A percentile compares a stretch with the other conserved stretches of the same genome.
Conservation (phyloP, 2,329 filamentous ascomycete species). For the Conoideocrella luteorostrata region DNA sequence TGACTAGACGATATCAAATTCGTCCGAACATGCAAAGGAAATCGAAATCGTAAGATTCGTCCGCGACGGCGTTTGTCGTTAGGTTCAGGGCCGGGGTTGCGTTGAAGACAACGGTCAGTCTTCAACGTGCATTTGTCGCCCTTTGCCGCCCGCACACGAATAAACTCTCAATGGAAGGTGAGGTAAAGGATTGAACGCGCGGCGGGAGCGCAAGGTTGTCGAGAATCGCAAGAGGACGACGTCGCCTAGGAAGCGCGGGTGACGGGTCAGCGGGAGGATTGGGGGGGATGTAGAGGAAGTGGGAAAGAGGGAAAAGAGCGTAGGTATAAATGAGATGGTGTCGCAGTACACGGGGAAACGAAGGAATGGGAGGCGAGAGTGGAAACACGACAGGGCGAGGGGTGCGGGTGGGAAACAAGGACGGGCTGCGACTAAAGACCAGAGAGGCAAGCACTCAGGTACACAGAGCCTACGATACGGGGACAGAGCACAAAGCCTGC, state of each 20-base stretch:
- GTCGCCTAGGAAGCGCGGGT: constrained; percentile 22
- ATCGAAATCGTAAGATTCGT: constrained; percentile 21
- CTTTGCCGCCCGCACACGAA: constrained; percentile 22
- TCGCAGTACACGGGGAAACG: constrained; percentile 15
- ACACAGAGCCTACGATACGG: constrained; percentile 7
- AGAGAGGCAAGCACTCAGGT: constrained; percentile 4
- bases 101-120: constrained; percentile 22
- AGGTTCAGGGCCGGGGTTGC: constrained; percentile 7
- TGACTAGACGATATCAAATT: constrained; percentile 36
- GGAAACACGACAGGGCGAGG: constrained; percentile 27
- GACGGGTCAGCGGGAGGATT: constrained; percentile 24
- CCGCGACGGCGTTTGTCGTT: constrained; percentile 16
- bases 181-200: constrained; percentile 12
- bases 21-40: constrained; percentile 15
- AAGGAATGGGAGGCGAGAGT: constrained; percentile 21
- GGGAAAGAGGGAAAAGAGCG: constrained; percentile 20
- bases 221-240: constrained; percentile 24
- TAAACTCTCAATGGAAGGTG: constrained; percentile 10
- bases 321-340: constrained; percentile 21
- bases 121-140: constrained; percentile 26
- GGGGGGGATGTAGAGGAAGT: constrained; percentile 19
- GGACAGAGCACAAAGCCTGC: not conserved
- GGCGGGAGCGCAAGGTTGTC: constrained; percentile 19
- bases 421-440: constrained; percentile 1
- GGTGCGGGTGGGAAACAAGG: constrained; percentile 12